phyloP scores from a whole-genome alignment of 192 early-diverging fungal species.

The Funneliformis geosporum region DNA sequence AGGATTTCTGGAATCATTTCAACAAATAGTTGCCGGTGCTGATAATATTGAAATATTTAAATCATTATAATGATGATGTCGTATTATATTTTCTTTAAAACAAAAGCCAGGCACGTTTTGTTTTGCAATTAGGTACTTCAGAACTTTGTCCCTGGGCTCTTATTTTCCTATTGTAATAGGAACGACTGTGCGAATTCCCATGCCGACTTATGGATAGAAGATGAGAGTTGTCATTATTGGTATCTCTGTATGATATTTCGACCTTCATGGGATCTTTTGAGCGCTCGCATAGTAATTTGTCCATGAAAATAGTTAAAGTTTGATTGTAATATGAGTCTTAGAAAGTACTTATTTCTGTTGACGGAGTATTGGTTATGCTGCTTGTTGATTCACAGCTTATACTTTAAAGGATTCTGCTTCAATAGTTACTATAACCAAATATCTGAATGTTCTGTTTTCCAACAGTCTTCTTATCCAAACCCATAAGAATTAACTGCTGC shows the following conservation, averaged over 20 bases:
- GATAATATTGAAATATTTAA: neutral
- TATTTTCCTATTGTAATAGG: neutral
- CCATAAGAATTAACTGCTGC: too few species aligned
- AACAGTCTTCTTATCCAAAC: too few species aligned
- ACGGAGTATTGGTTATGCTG: too few species aligned
- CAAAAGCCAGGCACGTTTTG: too few species aligned
- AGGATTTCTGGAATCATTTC: neutral
- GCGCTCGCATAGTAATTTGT: neutral
- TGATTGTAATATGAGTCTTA: too few species aligned
- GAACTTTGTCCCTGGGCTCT: neutral
- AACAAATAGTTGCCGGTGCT: neutral
- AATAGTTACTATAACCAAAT: too few species aligned
- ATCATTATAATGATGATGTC: neutral
- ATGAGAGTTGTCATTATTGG: neutral
- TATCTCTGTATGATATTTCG: neutral
- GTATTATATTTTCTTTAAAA: neutral
- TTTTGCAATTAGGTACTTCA: neutral
- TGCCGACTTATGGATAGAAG: neutral
- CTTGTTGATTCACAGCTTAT: too few species aligned
- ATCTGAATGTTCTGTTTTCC: too few species aligned
- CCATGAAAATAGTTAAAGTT: too few species aligned
- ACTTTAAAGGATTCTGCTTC: too few species aligned
- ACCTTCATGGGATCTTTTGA: neutral
- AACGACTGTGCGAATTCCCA: neutral
- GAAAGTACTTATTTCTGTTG: too few species aligned